Evolutionary conservation across 1,139 yeast genomes (phyloP).

Genomic region (Diutina mesorugosa): DNA sequence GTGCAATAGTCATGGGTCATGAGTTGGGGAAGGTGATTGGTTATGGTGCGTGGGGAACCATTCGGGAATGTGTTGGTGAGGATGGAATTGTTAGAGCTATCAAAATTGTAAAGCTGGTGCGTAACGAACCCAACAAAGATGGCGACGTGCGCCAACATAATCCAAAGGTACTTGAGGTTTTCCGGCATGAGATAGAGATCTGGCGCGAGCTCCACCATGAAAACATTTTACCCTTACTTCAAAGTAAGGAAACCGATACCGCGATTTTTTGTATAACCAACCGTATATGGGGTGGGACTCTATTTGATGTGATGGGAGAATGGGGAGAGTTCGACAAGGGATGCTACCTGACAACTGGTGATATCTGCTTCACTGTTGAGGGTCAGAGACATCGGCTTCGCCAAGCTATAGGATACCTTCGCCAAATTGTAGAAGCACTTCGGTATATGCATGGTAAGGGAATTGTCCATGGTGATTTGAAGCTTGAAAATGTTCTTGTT

Average conservation of each 20-base stretch:
- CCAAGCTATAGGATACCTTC: constrained; percentile 18
- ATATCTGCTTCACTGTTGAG: constrained; percentile 18
- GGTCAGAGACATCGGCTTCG: constrained; percentile 14
- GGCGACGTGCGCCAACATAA: neutral
- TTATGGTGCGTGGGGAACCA: constrained; percentile 85
- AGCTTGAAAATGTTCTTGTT: constrained; percentile 72
- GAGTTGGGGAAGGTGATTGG: constrained; percentile 71
- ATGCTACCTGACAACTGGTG: constrained; percentile 15
- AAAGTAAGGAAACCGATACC: constrained; percentile 46
- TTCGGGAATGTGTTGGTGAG: constrained; percentile 50
- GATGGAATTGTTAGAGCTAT: constrained; percentile 50
- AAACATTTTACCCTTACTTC: constrained; percentile 49
- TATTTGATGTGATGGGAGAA: constrained; percentile 59
- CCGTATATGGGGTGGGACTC: constrained; percentile 66
- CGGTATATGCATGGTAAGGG: constrained; percentile 58
- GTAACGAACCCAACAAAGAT: constrained; percentile 12
- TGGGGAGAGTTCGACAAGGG: constrained; percentile 42
- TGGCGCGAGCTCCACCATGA: constrained; percentile 64
- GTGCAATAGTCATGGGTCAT: constrained; percentile 47
- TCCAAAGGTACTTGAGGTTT: constrained; percentile 28
- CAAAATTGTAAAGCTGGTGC: constrained; percentile 53
- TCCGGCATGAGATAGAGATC: constrained; percentile 56
- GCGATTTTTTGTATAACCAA: constrained; percentile 66
- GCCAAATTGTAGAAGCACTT: constrained; percentile 51
- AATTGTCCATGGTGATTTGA: constrained; percentile 81